Base-by-base conservation (phyloP, 441 rosid species). In the Croton setiger region DNA sequence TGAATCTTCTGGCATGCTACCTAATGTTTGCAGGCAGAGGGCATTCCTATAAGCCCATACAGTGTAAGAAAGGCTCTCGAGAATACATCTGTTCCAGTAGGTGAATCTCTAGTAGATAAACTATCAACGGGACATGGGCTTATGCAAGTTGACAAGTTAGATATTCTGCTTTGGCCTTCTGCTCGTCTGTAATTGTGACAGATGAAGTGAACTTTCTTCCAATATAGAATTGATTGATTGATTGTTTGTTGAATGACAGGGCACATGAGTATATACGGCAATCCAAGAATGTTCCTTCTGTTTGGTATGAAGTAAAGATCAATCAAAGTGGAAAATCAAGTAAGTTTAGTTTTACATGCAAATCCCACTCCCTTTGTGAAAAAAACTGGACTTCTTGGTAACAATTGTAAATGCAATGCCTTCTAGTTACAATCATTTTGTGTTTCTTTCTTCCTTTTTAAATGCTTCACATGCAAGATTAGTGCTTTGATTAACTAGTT, bases 121-220 rank as follows among this genome's bases (percentile, higher is more conserved):
- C 81, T 96, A 73, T 81, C 97, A 44, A 82, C 94, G 56, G 98
- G 99, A 72, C 88, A 93, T 60, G 98, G 98, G 74, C 99, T 91
- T 73, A 85, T 93, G 89, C 97, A 88, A 90, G 96, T 93, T 83
- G 92, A 96, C 87, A 91, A 78, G 99, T 96, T 71, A 87, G 80
- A 64, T 78, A 65, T 79, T 77, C 43, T 68, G 60, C 70, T 60
- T 72, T 60, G 11, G 61, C 71, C 64, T 73, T n/a, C 70, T 36
- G 5, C 49, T 65, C n/a, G 37, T 56, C 66, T 55, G 7, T 36
- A 23, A 5, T 15, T 62, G 52, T 57, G 58, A 52, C 62, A 67
- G 14, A 59, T 73, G 60, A 58, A 65, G 63, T 58, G 45, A 54
- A 52, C 57, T 76, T 39, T 76, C 36, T 71, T 54, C 45, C 60